These are phyloP conservation scores for Stephanodiscus triporus DNA, from an alignment of 108 stramenopile genomes.

Conservation along the genomic window DNA sequence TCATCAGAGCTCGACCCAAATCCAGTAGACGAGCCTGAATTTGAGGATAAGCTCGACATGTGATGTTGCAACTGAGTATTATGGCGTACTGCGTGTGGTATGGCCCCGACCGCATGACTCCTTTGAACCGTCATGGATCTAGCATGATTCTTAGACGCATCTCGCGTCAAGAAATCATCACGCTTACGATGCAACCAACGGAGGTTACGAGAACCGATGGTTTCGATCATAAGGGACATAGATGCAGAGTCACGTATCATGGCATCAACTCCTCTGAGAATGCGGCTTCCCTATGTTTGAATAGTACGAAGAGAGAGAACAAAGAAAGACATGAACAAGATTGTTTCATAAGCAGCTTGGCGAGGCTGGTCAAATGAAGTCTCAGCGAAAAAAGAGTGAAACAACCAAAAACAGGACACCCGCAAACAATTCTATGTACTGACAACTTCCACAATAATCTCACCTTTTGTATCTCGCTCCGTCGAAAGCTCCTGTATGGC, in stretches of 20 bases:
- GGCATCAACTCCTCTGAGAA: slow-evolving; percentile 78
- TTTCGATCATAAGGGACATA: slow-evolving; percentile 85
- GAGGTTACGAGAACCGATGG: slow-evolving; percentile 71
- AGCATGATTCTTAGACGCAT: slow-evolving; percentile 20
- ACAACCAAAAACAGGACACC: neutral
- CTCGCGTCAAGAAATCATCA: slow-evolving; percentile 64
- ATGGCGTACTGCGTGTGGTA: slow-evolving; percentile 58
- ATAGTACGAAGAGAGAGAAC: slow-evolving; percentile 25
- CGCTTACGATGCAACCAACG: slow-evolving; percentile 85
- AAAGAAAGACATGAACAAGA: slow-evolving; percentile 41
- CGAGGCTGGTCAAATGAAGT: slow-evolving; percentile 13
- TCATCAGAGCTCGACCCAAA: slow-evolving; percentile 14
- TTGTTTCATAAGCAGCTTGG: slow-evolving; percentile 32
- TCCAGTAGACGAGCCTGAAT: slow-evolving; percentile 66
- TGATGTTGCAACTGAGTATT: slow-evolving; percentile 67
- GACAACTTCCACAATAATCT: slow-evolving; percentile 3
- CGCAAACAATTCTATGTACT: neutral
- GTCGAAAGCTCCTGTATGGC: slow-evolving; percentile 83
- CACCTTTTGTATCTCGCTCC: slow-evolving; percentile 82
- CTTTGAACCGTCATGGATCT: neutral
- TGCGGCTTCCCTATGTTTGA: slow-evolving; percentile 68
- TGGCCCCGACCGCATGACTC: slow-evolving; percentile 16
- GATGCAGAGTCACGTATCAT: slow-evolving; percentile 85
- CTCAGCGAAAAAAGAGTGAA: neutral
- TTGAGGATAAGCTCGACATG: slow-evolving; percentile 78